Evolutionary conservation across 1,284 basidiomycete genomes (phyloP), one percentile per base, ranked within the genome.

Genomic region (Pseudozyma thailandica): DNA sequence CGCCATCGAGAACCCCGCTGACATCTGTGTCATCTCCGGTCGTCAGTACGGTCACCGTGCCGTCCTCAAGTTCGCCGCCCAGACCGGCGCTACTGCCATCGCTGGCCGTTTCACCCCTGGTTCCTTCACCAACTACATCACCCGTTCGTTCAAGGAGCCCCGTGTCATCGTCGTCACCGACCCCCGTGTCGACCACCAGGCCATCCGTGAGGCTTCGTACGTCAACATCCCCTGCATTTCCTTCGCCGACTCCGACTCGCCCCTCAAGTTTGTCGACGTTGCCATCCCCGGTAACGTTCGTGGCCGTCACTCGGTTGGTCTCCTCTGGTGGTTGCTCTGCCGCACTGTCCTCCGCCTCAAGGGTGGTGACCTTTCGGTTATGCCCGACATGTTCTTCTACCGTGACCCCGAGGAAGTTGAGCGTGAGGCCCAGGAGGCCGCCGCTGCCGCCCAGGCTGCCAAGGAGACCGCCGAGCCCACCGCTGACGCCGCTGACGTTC

Each of bases 301-400:
- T 89, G 90, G 91, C 77, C 91, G 91, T 84, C 92, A 98, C 86
- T 90, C 94, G 25, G 92, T 98, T 80, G 95, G 95, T 88, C 89
- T 98, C 73, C 88, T 97, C 82, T 98, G 96, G 96, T 98, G 94
- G 94, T 86, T 98, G 80, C 92, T 98, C 83, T 92, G 92, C 85
- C 92, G 95, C 82, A 95, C 98, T 85, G 93, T 97, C 82, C 91
- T 98, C 85, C 91, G 95, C 83, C 88, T 98, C 83, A 90, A 93
- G 72, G 96, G 95, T 68, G 90, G 91, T 66, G 92, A 92, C 81
- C 98, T 95, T 93, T 91, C 90, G 84, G 91, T 96, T 84, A 97
- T 98, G 79, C 93, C 95, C 79, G 95, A 98, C 87, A 94, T 98
- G 92, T 98, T 97, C 93, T 98, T 98, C 91, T 98, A 98, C 90